Evolutionary conservation across 208 protist genomes (phyloP).

Genomic region (Leishmania braziliensis): DNA sequence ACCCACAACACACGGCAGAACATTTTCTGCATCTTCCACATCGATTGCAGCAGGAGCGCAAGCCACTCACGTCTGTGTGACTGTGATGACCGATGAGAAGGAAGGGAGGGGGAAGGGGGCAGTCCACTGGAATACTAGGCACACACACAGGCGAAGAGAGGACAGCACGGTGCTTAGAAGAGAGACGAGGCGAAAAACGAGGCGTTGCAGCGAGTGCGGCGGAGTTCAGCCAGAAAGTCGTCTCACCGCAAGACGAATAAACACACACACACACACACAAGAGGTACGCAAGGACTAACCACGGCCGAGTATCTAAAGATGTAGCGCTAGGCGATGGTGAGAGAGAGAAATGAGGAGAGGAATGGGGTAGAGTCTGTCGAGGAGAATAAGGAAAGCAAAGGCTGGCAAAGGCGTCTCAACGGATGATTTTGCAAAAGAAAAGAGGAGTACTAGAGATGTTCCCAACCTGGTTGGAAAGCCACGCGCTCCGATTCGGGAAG

Average conservation of each 20-base stretch:
- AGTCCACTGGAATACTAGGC: too few species aligned
- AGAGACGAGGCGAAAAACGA: neutral
- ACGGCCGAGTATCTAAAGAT: neutral
- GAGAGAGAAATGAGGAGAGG: neutral
- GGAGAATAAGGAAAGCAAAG: neutral
- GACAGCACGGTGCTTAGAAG: neutral
- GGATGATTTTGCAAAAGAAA: neutral
- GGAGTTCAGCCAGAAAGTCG: neutral
- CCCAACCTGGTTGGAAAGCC: neutral
- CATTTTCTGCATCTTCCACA: neutral
- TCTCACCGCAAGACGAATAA: neutral
- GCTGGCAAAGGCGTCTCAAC: neutral
- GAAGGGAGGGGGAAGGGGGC: neutral
- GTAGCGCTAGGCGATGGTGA: neutral
- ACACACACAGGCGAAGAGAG: neutral
- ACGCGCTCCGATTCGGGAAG: neutral
- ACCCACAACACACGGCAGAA: conserved; percentile 16
- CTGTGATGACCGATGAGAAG: neutral
- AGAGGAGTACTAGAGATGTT: neutral
- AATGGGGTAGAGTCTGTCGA: neutral
- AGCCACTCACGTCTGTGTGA: neutral
- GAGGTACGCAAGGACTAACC: neutral
- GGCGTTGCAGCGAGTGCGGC: neutral
- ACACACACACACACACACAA: too few species aligned
- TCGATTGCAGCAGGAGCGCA: neutral